Evolutionary conservation across 768 basidiomycete genomes (phyloP), one percentile per base, ranked within the genome.

Genomic region (Punctularia strigosozonata): DNA sequence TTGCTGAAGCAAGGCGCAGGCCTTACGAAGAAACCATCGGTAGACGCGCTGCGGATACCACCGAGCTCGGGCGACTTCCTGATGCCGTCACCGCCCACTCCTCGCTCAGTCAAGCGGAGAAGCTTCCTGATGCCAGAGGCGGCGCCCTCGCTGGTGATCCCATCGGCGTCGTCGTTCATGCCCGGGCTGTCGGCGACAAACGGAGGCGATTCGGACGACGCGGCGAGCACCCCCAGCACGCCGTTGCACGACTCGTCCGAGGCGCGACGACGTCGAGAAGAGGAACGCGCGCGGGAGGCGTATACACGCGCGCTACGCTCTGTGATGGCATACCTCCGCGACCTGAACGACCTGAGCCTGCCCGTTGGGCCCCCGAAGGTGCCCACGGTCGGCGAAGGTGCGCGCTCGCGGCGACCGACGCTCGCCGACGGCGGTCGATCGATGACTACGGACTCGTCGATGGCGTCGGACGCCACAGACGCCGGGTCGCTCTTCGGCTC

Each of bases 241-340:
- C 50, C 61, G 6, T 48, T 58, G 19, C 65, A 65, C 41, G 59
- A 53, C 18, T 40, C 51, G 3, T 41, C 58, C 41, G 79, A 79
- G 37, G 68, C 72, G 35, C 59, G 63, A 38, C 54, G 68, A 39
- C 73, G 74, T 25, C 71, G 70, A 39, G 83, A 86, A 59, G 80
- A 81, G 56, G 82, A 84, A 43, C 68, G 77, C 23, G 71, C 68
- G 14, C 68, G 75, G 22, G 83, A 86, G 51, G 69, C 75, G 22
- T 81, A 82, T 54, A 77, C 75, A 50, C 71, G 84, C 31, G 90
- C 88, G 23, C 67, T 99, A 38, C 75, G 86, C 40, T 84, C 86
- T 7, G 77, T 99, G 14, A 92, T 98, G 83, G 88, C 90, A 5
- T 99, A 98, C 58, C 71, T 99, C 15, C 78, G 79, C 50, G 95